Base-by-base conservation (phyloP, 805 yeast genomes). In the Candida ovalis region DNA sequence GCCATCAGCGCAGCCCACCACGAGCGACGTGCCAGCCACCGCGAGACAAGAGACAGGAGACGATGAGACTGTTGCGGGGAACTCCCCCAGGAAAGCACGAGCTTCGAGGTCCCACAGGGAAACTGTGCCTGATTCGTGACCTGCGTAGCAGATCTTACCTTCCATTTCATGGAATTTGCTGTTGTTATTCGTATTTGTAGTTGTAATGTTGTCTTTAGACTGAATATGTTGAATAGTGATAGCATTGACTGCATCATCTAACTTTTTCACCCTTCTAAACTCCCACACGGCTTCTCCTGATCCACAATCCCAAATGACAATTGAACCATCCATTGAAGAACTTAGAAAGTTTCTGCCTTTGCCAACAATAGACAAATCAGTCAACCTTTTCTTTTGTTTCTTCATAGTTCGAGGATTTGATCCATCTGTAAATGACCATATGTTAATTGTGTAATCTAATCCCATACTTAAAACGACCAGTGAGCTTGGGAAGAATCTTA, bases 261-360 rank as follows among this genome's bases (percentile, higher is more conserved):
- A 40, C 18, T 67, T 64, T 32, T 64, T 68, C 9, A 57, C 60
- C 35, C 78, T 68, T 7, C 56, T 51, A 44, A 79, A 71, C 33
- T 69, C 63, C 55, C 73, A 66, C 4, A 84, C 59, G 8, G 65
- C 56, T 18, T 57, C 45, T 1, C 84, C 88, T 1, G 75, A 58
- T 0, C 86, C 83, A 61, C 88, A 78, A 56, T 86, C 92, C 91
- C 90, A 86, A 33, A 88, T 58, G 39, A 67, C 71, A 1, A 84
- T 69, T 0, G 77, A 58, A 0, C 88, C 88, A 60, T 81, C 87
- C 4, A 52, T 44, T 6, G 80, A 74, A 10, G 81, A 68, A 6
- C 84, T 75, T 18, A 84, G 52, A 49, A 88, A 69, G 58, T 86
- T 86, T 37, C 92, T 67, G 1, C 96, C 95, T 17, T 77, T 67